Evolutionary conservation across 2,329 filamentous ascomycete species (phyloP).

Genomic region (Colletotrichum gigasporum): DNA sequence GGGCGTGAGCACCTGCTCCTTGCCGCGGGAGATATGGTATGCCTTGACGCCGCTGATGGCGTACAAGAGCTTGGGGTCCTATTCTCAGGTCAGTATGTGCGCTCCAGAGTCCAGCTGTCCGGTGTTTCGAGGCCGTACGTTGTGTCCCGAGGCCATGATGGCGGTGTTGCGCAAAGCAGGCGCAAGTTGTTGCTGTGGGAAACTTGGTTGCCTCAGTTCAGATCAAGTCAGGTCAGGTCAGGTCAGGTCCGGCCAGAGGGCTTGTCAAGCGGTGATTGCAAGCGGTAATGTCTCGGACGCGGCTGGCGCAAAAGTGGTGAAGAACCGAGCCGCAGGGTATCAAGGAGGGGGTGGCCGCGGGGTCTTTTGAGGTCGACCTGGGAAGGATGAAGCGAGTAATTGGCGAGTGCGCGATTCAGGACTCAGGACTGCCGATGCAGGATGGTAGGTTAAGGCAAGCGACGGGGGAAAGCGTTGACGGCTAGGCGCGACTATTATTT

Average conservation of each 20-base stretch:
- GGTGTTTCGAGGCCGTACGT: constrained; percentile 44
- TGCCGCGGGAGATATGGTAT: constrained; percentile 89
- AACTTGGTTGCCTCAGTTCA: constrained; percentile 6
- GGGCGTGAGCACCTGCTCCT: constrained; percentile 83
- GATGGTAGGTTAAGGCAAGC: constrained; percentile 11
- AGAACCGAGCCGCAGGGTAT: not conserved
- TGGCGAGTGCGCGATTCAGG: not conserved
- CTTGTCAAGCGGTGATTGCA: not conserved
- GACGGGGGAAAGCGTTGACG: constrained; percentile 20
- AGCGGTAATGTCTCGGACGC: not conserved
- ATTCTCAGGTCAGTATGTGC: constrained; percentile 12
- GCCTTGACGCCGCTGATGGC: constrained; percentile 87
- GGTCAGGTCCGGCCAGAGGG: not conserved
- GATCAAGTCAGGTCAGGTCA: not conserved
- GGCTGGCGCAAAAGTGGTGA: constrained; percentile 2
- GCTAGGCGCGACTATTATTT: constrained; percentile 17
- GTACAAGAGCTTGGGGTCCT: constrained; percentile 74
- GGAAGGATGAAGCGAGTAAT: not conserved
- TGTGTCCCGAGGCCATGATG: constrained; percentile 55
- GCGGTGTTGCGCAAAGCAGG: constrained; percentile 2
- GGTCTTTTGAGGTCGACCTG: not conserved
- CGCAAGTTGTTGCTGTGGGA: not conserved
- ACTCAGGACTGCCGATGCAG: not conserved
- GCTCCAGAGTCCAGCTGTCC: not conserved
- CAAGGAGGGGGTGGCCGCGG: not conserved